These are phyloP conservation scores for Exophiala oligosperma DNA, from an alignment of 2,329 filamentous ascomycete genomes.

Conservation along the genomic window DNA sequence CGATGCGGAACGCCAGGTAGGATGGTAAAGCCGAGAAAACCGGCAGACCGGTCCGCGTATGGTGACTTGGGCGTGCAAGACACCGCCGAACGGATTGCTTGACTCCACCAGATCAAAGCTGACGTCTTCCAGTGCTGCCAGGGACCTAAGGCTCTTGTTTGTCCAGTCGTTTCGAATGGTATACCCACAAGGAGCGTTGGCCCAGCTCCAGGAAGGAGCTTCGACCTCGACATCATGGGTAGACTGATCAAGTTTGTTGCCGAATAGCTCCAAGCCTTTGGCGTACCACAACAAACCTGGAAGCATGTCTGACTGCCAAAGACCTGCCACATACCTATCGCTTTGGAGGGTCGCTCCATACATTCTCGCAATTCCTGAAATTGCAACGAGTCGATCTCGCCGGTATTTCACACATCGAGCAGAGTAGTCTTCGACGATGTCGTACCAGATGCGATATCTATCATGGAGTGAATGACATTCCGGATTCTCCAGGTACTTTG, in stretches of 20 bases:
- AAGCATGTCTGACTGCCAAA: constrained; percentile 1
- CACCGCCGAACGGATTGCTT: neutral
- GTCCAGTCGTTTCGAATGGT: neutral
- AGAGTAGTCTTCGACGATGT: constrained; percentile 1
- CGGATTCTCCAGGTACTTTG: neutral
- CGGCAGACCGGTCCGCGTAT: neutral
- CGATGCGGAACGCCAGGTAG: neutral
- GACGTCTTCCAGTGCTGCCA: neutral
- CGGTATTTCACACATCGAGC: neutral
- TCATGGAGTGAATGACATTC: neutral
- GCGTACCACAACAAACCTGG: constrained; percentile 1
- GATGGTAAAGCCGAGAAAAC: neutral
- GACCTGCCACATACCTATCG: neutral
- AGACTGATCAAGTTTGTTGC: neutral
- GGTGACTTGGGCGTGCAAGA: neutral
- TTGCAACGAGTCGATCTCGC: neutral
- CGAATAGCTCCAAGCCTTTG: neutral
- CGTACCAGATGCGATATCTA: neutral
- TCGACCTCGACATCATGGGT: neutral
- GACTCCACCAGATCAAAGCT: neutral
- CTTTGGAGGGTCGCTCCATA: neutral
- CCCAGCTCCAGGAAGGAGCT: neutral
- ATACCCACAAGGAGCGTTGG: neutral
- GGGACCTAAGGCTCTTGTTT: neutral
- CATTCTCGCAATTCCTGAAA: neutral